Evolutionary conservation across 1,284 basidiomycete genomes (phyloP).

Genomic region (Takashimella koratensis): DNA sequence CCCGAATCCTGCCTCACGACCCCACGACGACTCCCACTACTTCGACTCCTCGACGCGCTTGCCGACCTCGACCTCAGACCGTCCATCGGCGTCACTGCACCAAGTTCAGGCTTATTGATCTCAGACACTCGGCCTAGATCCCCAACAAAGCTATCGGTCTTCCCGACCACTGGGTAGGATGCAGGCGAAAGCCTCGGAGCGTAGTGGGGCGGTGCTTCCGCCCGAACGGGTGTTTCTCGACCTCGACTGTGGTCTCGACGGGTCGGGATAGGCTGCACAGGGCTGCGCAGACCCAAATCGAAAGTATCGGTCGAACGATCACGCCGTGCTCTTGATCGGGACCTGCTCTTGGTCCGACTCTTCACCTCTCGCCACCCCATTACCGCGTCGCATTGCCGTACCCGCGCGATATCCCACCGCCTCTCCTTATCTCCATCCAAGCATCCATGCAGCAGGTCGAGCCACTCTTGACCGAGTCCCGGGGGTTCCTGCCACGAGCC

Average conservation of each 20-base stretch:
- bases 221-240: not conserved
- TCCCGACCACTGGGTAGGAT: not conserved
- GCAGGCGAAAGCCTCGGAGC: not conserved
- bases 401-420: slow-evolving; percentile 70
- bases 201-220: not conserved
- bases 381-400: slow-evolving; percentile 74
- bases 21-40: not conserved
- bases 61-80: not conserved
- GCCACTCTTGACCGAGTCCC: slow-evolving; percentile 64
- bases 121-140: not conserved
- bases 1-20: not conserved
- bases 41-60: not conserved
- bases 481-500: slow-evolving; percentile 58
- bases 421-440: slow-evolving; percentile 58
- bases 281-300: not conserved
- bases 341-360: slow-evolving; percentile 27
- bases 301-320: not conserved
- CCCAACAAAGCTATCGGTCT: not conserved
- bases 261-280: not conserved
- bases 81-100: not conserved
- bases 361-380: slow-evolving; percentile 63
- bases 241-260: not conserved
- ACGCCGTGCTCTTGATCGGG: slow-evolving; percentile 16
- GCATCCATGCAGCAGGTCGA: slow-evolving; percentile 70
- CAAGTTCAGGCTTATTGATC: not conserved